A percentile compares a stretch with the other conserved stretches of the same genome.
Conservation (phyloP, 2,329 filamentous ascomycete species). For the Fusarium secorum region DNA sequence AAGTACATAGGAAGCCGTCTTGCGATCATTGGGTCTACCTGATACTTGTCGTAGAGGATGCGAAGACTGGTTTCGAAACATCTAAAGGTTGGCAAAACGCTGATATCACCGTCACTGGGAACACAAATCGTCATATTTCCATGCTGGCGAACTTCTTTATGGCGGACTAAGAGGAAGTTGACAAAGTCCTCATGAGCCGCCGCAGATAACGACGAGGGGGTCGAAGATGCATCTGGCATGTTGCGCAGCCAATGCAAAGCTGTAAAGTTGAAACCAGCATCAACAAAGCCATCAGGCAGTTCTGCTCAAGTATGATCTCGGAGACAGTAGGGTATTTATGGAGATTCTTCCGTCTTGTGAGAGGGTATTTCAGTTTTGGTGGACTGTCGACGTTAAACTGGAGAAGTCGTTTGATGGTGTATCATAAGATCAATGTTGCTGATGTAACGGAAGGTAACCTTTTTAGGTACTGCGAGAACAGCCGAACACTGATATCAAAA, state of each 20-base stretch:
- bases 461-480: background rate
- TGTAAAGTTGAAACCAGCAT: background rate
- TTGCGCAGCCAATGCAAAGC: background rate
- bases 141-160: background rate
- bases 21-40: background rate
- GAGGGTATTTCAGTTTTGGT: background rate
- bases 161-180: accelerated
- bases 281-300: background rate
- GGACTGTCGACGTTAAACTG: background rate
- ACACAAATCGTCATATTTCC: background rate
- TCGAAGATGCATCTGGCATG: background rate
- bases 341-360: accelerated
- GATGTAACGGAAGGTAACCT: accelerated
- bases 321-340: background rate
- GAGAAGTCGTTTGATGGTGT: background rate
- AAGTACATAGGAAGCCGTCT: background rate
- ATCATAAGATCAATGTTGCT: background rate
- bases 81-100: background rate
- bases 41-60: background rate
- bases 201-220: accelerated
- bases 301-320: background rate
- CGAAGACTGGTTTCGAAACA: background rate
- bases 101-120: background rate
- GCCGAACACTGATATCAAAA: background rate
- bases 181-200: background rate